These are phyloP conservation scores for Nannochloris sp. DNA, from an alignment of 139 green algal genomes.

Conservation along the genomic window DNA sequence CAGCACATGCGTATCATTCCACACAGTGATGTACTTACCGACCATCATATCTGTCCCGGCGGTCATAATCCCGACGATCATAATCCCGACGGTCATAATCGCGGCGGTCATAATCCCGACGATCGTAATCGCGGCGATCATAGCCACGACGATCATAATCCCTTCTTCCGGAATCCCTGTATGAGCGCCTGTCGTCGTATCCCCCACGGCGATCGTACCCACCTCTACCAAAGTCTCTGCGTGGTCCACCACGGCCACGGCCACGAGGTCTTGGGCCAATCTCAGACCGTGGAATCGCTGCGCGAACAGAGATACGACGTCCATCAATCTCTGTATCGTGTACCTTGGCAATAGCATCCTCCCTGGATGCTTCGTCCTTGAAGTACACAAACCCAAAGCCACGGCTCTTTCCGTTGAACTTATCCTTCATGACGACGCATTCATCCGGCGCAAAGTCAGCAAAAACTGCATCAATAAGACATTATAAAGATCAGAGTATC, in stretches of 20 bases:
- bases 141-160: background rate
- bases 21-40: background rate
- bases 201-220: background rate
- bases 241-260: slow-evolving; percentile 7
- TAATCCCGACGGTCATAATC: background rate
- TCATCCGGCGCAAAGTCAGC: slow-evolving; percentile 27
- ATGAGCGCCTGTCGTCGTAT: background rate
- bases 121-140: background rate
- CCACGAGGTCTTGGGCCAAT: slow-evolving; percentile 28
- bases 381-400: slow-evolving; percentile 85
- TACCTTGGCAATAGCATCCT: slow-evolving; percentile 55
- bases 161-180: background rate
- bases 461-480: slow-evolving; percentile 40
- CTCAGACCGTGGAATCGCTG: slow-evolving; percentile 58
- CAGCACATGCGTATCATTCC: no score
- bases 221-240: slow-evolving; percentile 1
- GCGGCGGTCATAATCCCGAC: background rate
- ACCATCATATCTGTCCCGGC: slow-evolving; percentile 1
- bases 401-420: slow-evolving; percentile 46
- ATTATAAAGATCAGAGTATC: background rate
- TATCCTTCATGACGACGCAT: slow-evolving; percentile 52
- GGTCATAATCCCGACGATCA: slow-evolving; percentile 2
- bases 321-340: slow-evolving; percentile 67
- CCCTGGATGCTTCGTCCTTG: slow-evolving; percentile 39
- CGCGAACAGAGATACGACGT: slow-evolving; percentile 58